phyloP scores from a whole-genome alignment of 805 yeast species.

The Metschnikowia baotianmanensis region DNA sequence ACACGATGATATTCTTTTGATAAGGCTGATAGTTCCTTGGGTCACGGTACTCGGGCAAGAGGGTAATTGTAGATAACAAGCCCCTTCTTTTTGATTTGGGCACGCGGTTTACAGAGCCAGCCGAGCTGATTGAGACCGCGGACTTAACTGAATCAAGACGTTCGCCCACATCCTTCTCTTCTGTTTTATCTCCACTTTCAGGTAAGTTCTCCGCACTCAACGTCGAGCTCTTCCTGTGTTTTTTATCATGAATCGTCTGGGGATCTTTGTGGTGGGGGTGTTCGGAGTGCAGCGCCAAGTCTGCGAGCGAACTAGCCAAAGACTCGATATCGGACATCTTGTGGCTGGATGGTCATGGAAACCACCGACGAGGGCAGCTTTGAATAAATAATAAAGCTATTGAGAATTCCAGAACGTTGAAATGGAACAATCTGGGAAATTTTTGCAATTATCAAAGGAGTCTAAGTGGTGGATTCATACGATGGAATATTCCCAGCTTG shows the following conservation, averaged over 20 bases:
- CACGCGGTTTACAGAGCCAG: conserved; percentile 10
- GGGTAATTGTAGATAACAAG: conserved; percentile 45
- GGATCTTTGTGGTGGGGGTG: conserved; percentile 2
- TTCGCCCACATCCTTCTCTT: neutral
- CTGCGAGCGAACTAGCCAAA: conserved; percentile 13
- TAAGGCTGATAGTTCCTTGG: conserved; percentile 58
- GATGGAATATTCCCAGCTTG: too few species aligned
- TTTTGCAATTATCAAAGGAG: too few species aligned
- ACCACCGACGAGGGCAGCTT: too few species aligned
- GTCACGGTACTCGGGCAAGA: conserved; percentile 71
- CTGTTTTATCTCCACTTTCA: too few species aligned
- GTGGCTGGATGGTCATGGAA: neutral
- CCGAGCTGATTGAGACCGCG: neutral
- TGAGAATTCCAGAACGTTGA: too few species aligned
- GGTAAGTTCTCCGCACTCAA: neutral
- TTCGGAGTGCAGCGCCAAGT: conserved; percentile 7
- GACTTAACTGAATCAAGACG: conserved; percentile 2
- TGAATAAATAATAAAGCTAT: neutral
- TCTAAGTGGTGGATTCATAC: too few species aligned
- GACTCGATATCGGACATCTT: conserved; percentile 11
- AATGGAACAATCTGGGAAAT: too few species aligned
- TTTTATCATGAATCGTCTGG: conserved; percentile 2
- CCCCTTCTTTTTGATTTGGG: conserved; percentile 53
- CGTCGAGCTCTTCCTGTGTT: neutral
- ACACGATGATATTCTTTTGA: conserved; percentile 54